A percentile compares a stretch with the other conserved stretches of the same genome.
These are phyloP conservation scores for Ampelocalamus luodianensis DNA, from an alignment of 176 grass and related monocot genomes.

Conservation along the genomic window DNA sequence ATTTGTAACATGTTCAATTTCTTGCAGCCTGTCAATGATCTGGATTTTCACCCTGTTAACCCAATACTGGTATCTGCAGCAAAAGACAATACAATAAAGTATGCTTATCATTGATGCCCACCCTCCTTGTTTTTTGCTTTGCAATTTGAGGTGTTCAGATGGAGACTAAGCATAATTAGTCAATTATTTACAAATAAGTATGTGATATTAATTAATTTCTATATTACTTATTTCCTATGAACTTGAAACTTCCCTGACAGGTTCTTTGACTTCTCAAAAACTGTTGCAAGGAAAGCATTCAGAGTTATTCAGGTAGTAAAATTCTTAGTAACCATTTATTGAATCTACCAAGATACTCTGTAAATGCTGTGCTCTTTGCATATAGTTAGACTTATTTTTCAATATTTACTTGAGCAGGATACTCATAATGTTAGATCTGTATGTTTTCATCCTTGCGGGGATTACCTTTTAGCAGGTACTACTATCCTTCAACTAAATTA, in stretches of 20 bases:
- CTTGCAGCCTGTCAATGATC: slow-evolving; percentile 94
- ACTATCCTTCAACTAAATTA: slow-evolving; percentile 29
- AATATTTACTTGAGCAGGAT: slow-evolving; percentile 67
- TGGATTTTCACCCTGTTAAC: slow-evolving; percentile 94
- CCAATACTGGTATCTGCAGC: slow-evolving; percentile 87
- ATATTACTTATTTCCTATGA: neutral
- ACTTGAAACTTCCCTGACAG: slow-evolving; percentile 50
- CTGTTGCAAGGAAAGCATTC: slow-evolving; percentile 86
- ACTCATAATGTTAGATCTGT: slow-evolving; percentile 99
- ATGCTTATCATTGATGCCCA: slow-evolving; percentile 45
- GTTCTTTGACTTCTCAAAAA: slow-evolving; percentile 98
- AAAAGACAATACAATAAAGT: slow-evolving; percentile 97
- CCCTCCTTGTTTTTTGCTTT: slow-evolving; percentile 19
- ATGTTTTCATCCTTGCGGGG: slow-evolving; percentile 97
- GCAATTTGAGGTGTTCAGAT: slow-evolving; percentile 4
- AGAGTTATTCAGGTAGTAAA: slow-evolving; percentile 93
- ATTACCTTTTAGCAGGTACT: slow-evolving; percentile 92
- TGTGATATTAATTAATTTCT: neutral
- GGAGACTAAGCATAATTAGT: neutral
- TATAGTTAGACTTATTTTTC: slow-evolving; percentile 3
- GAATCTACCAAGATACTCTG: slow-evolving; percentile 24
- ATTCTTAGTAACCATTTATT: slow-evolving; percentile 28
- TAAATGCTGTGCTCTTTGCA: neutral
- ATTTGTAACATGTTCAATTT: slow-evolving; percentile 38
- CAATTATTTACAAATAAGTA: slow-evolving; percentile 6